A percentile compares a stretch with the other conserved stretches of the same genome.
Evolutionary conservation across 2,329 filamentous ascomycete genomes (phyloP).

Genomic region (Phyllosticta paracitricarpa): DNA sequence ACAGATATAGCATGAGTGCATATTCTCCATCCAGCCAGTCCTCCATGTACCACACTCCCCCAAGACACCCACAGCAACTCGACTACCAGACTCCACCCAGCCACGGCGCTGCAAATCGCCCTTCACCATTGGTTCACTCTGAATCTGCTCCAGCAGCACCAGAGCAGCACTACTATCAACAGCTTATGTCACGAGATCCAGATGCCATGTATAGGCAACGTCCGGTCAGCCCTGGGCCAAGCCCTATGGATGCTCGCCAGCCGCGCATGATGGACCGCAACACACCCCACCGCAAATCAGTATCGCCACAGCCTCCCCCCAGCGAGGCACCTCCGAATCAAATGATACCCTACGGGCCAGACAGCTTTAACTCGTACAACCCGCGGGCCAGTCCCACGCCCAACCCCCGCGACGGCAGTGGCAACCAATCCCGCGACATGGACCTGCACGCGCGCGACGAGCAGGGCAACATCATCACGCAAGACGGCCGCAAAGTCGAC

Average conservation of each 20-base stretch:
- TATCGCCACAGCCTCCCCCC: conserved; percentile 56
- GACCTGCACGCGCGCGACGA: conserved; percentile 33
- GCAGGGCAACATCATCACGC: conserved; percentile 61
- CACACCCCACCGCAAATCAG: conserved; percentile 56
- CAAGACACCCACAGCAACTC: conserved; percentile 20
- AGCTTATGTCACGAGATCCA: conserved; percentile 30
- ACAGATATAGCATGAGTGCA: conserved; percentile 10
- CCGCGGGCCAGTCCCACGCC: conserved; percentile 35
- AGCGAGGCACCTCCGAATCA: conserved; percentile 44
- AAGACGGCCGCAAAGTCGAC: conserved; percentile 68
- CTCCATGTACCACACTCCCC: conserved; percentile 12
- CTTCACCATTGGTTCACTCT: conserved; percentile 22
- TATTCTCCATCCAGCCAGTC: conserved; percentile 9
- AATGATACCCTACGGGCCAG: conserved; percentile 59
- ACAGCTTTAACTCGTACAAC: conserved; percentile 66
- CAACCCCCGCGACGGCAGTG: conserved; percentile 12
- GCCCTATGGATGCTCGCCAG: conserved; percentile 24
- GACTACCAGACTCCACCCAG: conserved; percentile 24
- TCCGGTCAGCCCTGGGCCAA: conserved; percentile 33
- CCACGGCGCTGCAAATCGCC: conserved; percentile 21
- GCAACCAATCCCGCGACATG: conserved; percentile 11
- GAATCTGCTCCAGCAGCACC: conserved; percentile 14
- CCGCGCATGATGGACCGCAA: conserved; percentile 33
- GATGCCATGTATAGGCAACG: conserved; percentile 34
- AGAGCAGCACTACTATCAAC: conserved; percentile 34